Evolutionary conservation across 345 rosid genomes (phyloP).

Genomic region (Linum lewisii): DNA sequence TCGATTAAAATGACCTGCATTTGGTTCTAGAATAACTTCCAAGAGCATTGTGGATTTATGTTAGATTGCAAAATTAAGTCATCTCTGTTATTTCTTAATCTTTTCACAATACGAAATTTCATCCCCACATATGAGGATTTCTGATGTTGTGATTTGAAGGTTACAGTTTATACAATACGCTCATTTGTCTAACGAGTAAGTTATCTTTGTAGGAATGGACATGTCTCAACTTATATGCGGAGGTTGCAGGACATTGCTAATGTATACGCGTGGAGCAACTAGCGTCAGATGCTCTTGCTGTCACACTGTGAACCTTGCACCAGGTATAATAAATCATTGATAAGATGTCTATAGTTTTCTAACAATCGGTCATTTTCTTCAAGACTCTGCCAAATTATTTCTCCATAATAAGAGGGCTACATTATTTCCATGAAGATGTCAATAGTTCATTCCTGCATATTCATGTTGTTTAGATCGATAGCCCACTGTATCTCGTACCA

Average conservation of each 20-base stretch:
- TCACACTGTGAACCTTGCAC: conserved; percentile 64
- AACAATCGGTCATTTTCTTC: background rate
- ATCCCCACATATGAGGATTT: too few relatives aligned
- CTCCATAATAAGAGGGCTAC: background rate
- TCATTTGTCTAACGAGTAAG: background rate
- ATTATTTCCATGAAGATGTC: background rate
- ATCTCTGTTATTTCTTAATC: too few relatives aligned
- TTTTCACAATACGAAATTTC: too few relatives aligned
- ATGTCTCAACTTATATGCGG: conserved; percentile 85
- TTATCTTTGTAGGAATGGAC: conserved; percentile 45
- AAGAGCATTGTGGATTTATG: too few relatives aligned
- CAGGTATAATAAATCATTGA: conserved; percentile 31
- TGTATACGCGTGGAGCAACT: conserved; percentile 72
- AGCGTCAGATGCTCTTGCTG: conserved; percentile 98
- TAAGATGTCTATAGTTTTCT: background rate
- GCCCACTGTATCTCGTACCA: background rate
- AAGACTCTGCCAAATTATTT: background rate
- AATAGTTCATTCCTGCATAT: background rate
- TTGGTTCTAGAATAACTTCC: too few relatives aligned
- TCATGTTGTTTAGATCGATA: background rate
- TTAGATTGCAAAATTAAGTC: too few relatives aligned
- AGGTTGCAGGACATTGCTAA: conserved; percentile 85
- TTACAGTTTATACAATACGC: too few relatives aligned
- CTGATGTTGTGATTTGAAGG: background rate
- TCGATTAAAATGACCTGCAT: too few relatives aligned